phyloP scores from a whole-genome alignment of 2,329 filamentous ascomycete genomes.

The Pezicula neosporulosa region DNA sequence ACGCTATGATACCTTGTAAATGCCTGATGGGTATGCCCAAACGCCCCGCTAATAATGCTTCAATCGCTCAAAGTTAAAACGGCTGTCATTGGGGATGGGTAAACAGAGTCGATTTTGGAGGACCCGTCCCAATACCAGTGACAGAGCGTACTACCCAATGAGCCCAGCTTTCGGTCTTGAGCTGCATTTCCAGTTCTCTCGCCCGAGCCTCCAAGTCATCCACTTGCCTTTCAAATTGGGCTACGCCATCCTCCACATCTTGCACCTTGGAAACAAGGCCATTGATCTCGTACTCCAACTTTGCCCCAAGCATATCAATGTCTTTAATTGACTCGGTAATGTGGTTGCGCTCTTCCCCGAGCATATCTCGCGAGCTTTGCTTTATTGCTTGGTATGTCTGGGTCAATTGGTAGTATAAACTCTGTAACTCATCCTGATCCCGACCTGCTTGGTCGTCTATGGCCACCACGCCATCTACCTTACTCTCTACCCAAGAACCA shows the following conservation, averaged over 20 bases:
- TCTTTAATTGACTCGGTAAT: conserved; percentile 73
- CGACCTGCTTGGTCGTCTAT: conserved; percentile 60
- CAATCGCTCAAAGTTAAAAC: conserved; percentile 7
- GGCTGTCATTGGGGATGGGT: not conserved
- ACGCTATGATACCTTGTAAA: conserved; percentile 14
- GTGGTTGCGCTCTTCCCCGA: conserved; percentile 65
- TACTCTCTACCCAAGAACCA: conserved; percentile 57
- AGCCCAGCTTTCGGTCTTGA: conserved; percentile 27
- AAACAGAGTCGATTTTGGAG: conserved; percentile 2
- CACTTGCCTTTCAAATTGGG: conserved; percentile 76
- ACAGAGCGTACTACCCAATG: conserved; percentile 28
- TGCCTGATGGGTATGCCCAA: conserved; percentile 23
- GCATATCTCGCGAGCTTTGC: conserved; percentile 62
- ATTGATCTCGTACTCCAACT: conserved; percentile 88
- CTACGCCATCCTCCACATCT: conserved; percentile 81
- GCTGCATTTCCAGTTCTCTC: conserved; percentile 51
- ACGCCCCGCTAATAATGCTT: conserved; percentile 22
- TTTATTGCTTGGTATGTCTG: conserved; percentile 67
- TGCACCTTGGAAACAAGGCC: conserved; percentile 75
- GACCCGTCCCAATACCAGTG: conserved; percentile 29
- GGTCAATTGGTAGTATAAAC: conserved; percentile 65
- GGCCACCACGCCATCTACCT: conserved; percentile 51
- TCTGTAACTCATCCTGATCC: conserved; percentile 63
- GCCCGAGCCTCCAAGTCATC: conserved; percentile 65
- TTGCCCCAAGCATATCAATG: conserved; percentile 75